Evolutionary conservation across 2,329 filamentous ascomycete genomes (phyloP).

Genomic region (Byssochlamys sp.): DNA sequence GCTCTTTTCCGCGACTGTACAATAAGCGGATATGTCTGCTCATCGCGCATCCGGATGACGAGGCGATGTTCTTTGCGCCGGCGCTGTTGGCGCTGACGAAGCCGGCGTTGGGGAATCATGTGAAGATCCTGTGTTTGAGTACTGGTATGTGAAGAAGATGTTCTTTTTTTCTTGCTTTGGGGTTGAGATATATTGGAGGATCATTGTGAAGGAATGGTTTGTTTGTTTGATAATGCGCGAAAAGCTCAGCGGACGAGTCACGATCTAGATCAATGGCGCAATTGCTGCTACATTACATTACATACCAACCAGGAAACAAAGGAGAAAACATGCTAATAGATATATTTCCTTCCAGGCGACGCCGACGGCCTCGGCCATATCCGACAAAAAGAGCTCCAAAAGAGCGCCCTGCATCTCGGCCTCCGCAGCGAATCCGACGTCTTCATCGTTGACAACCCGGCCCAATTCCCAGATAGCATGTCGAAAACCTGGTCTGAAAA

Average conservation of each 20-base stretch:
- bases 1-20: slow-evolving; percentile 50
- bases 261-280: background rate
- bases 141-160: slow-evolving; percentile 49
- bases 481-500: slow-evolving; percentile 62
- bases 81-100: slow-evolving; percentile 74
- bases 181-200: background rate
- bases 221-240: background rate
- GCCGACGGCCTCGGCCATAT: slow-evolving; percentile 78
- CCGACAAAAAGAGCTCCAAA: slow-evolving; percentile 71
- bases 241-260: background rate
- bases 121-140: slow-evolving; percentile 88
- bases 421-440: slow-evolving; percentile 67
- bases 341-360: slow-evolving; percentile 47
- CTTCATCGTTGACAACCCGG: slow-evolving; percentile 69
- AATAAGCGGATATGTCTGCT: slow-evolving; percentile 84
- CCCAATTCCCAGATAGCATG: slow-evolving; percentile 82
- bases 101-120: slow-evolving; percentile 72
- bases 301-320: background rate
- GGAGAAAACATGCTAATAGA: background rate
- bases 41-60: slow-evolving; percentile 95
- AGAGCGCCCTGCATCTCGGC: slow-evolving; percentile 69
- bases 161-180: too few relatives aligned
- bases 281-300: background rate
- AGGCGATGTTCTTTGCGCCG: slow-evolving; percentile 98
- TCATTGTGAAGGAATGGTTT: background rate